Conservation (phyloP, 805 yeast species). For the Wickerhamomyces canadensis region DNA sequence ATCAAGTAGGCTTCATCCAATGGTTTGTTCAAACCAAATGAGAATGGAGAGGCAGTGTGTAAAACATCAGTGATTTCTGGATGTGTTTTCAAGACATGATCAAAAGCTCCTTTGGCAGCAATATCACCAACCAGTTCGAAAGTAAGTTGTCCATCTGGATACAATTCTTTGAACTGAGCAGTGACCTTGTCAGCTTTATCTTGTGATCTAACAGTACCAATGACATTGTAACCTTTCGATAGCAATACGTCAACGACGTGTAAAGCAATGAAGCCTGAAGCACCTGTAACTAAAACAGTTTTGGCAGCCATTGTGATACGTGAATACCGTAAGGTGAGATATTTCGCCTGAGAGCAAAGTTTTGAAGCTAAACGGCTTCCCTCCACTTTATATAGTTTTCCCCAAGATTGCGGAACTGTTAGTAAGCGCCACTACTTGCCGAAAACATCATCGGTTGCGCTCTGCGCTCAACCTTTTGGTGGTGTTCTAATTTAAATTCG, state of each 20-base stretch:
- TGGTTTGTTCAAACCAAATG: slow-evolving; percentile 36
- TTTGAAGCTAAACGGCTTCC: too few species aligned
- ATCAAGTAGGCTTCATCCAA: slow-evolving; percentile 43
- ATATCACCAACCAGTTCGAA: slow-evolving; percentile 46
- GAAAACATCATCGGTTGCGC: too few species aligned
- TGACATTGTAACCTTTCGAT: slow-evolving; percentile 34
- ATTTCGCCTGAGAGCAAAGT: neutral
- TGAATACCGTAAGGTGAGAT: neutral
- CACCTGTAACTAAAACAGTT: slow-evolving; percentile 41
- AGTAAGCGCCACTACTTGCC: too few species aligned
- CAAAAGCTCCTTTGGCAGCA: slow-evolving; percentile 39
- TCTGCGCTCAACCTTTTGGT: too few species aligned
- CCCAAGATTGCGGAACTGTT: too few species aligned
- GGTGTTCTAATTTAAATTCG: too few species aligned
- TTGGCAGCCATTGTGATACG: slow-evolving; percentile 6
- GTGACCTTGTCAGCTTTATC: slow-evolving; percentile 31
- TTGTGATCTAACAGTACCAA: slow-evolving; percentile 40
- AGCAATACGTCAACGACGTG: slow-evolving; percentile 36
- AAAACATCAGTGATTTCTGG: slow-evolving; percentile 49
- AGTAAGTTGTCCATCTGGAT: slow-evolving; percentile 30
- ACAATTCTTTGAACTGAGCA: slow-evolving; percentile 23
- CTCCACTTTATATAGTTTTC: too few species aligned
- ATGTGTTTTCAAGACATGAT: slow-evolving; percentile 37
- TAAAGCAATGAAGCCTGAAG: slow-evolving; percentile 45
- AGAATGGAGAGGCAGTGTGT: slow-evolving; percentile 60